Conservation (phyloP, 805 yeast genomes). For the Wickerhamomyces bisporus region DNA sequence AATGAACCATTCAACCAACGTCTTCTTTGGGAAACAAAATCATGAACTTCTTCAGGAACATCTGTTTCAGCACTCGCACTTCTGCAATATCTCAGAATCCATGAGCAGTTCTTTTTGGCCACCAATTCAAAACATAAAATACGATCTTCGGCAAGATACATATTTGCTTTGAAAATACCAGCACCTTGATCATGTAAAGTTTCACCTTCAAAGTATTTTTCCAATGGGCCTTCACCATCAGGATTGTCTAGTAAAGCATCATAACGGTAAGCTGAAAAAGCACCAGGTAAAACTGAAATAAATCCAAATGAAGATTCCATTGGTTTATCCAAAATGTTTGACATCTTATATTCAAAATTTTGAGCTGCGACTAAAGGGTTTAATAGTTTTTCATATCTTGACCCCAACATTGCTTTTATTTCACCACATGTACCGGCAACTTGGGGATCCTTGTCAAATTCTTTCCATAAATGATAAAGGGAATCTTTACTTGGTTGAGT, state of each 20-base stretch:
- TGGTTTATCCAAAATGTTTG: slow-evolving; percentile 92
- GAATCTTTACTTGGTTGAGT: slow-evolving; percentile 85
- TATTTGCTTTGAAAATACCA: slow-evolving; percentile 88
- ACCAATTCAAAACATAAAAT: slow-evolving; percentile 92
- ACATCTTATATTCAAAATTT: slow-evolving; percentile 93
- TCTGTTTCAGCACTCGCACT: slow-evolving; percentile 91
- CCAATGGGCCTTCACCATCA: slow-evolving; percentile 79
- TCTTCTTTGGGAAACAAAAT: slow-evolving; percentile 85
- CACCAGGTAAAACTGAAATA: slow-evolving; percentile 93
- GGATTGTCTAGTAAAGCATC: slow-evolving; percentile 63
- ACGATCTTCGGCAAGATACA: slow-evolving; percentile 97
- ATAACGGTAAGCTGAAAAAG: slow-evolving; percentile 90
- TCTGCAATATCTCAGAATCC: slow-evolving; percentile 82
- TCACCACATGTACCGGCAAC: slow-evolving; percentile 99
- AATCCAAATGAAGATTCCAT: slow-evolving; percentile 94
- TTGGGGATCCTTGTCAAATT: slow-evolving; percentile 65
- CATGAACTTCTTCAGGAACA: slow-evolving; percentile 86
- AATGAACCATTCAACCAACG: slow-evolving; percentile 97
- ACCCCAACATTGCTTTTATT: slow-evolving; percentile 80
- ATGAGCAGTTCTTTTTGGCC: slow-evolving; percentile 69
- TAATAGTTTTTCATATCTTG: slow-evolving; percentile 43
- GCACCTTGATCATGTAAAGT: slow-evolving; percentile 58
- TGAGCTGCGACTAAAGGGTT: slow-evolving; percentile 96
- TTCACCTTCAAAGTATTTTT: slow-evolving; percentile 90
- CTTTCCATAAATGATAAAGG: slow-evolving; percentile 83